A percentile compares a stretch with the other conserved stretches of the same genome.
Evolutionary conservation across 495 filamentous ascomycete species (phyloP).

Genomic region (Lepraria neglecta): DNA sequence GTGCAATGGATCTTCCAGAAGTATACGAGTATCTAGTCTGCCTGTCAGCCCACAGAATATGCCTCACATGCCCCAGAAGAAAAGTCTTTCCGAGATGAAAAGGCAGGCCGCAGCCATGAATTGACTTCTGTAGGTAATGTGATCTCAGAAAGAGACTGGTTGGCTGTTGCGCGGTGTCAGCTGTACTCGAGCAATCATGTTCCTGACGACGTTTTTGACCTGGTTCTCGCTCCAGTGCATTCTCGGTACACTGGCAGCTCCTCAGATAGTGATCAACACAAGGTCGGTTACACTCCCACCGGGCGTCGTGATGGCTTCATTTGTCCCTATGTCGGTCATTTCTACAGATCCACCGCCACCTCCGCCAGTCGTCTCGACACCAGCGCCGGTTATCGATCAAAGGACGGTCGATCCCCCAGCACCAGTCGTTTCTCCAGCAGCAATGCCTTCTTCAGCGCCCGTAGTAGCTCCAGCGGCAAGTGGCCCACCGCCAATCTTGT

Average conservation of each 20-base stretch:
- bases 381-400: neutral
- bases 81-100: no score
- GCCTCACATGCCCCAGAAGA: no score
- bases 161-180: neutral
- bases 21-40: no score
- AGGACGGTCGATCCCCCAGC: neutral
- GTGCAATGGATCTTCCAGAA: no score
- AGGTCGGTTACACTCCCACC: no score
- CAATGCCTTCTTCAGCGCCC: neutral
- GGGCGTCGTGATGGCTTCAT: neutral
- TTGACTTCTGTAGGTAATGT: neutral
- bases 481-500: neutral
- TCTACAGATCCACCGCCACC: no score
- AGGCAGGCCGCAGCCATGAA: no score
- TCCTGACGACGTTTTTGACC: neutral
- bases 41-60: no score
- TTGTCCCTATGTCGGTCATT: neutral
- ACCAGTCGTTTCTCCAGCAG: neutral
- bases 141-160: neutral
- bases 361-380: neutral
- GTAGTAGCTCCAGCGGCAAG: neutral
- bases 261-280: no score
- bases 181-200: neutral
- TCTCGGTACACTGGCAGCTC: neutral
- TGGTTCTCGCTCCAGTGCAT: slow-evolving; percentile 3